Evolutionary conservation across 2,329 filamentous ascomycete species (phyloP), one percentile per base, ranked within the genome.

Genomic region (Talaromyces sp.): DNA sequence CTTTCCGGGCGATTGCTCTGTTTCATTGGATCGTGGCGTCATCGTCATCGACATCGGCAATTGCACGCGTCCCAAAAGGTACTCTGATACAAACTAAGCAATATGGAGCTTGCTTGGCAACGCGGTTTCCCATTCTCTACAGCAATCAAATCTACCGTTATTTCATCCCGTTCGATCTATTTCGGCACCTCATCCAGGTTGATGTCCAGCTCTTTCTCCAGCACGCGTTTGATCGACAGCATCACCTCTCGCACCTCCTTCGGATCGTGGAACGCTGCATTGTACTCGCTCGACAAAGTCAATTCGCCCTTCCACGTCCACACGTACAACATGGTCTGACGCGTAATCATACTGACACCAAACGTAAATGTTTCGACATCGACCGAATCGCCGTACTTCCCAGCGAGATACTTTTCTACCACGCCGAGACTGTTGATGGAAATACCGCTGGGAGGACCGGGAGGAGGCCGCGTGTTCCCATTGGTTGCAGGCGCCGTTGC

Each of bases 321-420:
- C n/a, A 58, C 61, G 45, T 69, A 69, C 53, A 69, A 29, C 47
- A 68, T 62, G 29, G 63, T 68, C 63, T 69, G 68, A 40, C 67
- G 53, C 27, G 65, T 69, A 63, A 68, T 67, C 62, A 69, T 69
- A 31, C 58, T 67, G 13, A 68, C 65, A 3, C 68, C 68, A 56
- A 69, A 68, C 17, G 59, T 63, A 54, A 67, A 69, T 31, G 56
- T 49, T 11, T 43, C 49, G 13, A 69, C 56, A 2, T 64, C 27
- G n/a, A 66, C 38, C 17, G 27, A 36, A 40, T 63, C 58, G 19
- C 31, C 43, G 34, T 58, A 64, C 19, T 53, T 27, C 17, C 53
- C 43, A 1, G 27, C 11, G 5, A 64, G 51, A 47, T 59, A 65
- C 51, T 65, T 60, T 22, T 68, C 67, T 13, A 68, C 60, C 8